A percentile compares a stretch with the other conserved stretches of the same genome.
Evolutionary conservation across 2,329 filamentous ascomycete species (phyloP).

Genomic region (Diplodia mutila): DNA sequence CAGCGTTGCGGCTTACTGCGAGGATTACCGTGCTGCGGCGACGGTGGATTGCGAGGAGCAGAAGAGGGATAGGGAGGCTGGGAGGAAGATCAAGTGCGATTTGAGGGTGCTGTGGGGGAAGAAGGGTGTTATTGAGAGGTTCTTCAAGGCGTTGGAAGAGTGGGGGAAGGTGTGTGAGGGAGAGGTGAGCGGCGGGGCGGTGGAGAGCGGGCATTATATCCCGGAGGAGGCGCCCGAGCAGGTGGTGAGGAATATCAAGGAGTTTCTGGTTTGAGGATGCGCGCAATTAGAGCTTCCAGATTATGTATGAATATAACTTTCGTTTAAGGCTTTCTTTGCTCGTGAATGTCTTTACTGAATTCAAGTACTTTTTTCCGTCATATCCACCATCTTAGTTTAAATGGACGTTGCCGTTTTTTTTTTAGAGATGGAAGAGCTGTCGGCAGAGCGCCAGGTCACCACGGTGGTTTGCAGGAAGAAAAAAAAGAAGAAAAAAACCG

Average conservation of each 20-base stretch:
- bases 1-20: conserved; percentile 55
- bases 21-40: conserved; percentile 61
- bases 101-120: conserved; percentile 55
- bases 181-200: conserved; percentile 26
- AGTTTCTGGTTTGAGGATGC: conserved; percentile 17
- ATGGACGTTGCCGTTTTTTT: no score
- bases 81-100: conserved; percentile 51
- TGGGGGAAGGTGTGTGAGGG: conserved; percentile 54
- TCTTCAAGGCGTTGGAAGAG: conserved; percentile 55
- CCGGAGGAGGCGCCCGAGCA: conserved; percentile 57
- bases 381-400: no score
- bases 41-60: conserved; percentile 58
- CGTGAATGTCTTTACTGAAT: no score
- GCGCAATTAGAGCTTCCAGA: no score
- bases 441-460: no score
- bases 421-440: no score
- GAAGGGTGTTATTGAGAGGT: conserved; percentile 49
- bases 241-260: conserved; percentile 37
- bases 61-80: conserved; percentile 47
- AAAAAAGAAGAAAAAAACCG: no score
- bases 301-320: no score
- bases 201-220: conserved; percentile 56
- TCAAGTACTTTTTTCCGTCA: no score
- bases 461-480: no score
- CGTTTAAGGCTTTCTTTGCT: no score